Conservation (phyloP, 73 alveolate genomes). For the Paramecium primaurelia region DNA sequence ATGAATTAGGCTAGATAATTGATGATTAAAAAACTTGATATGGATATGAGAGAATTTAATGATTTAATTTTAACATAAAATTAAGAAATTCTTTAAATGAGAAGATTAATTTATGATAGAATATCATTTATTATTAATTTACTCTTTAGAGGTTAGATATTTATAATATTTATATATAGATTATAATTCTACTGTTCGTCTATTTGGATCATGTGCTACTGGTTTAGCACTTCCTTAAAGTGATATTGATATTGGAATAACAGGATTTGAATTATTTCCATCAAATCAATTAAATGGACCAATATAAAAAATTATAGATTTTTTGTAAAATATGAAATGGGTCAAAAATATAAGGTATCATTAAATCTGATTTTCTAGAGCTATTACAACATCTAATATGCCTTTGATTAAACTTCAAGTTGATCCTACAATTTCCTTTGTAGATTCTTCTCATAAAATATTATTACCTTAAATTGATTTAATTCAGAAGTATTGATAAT, state of each 20-base stretch:
- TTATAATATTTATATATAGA: not conserved
- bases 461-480: not conserved
- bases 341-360: slow-evolving; percentile 28
- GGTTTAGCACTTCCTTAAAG: slow-evolving; percentile 55
- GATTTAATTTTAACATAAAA: not conserved
- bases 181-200: not conserved
- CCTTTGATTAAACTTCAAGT: slow-evolving; percentile 19
- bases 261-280: slow-evolving; percentile 58
- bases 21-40: slow-evolving; percentile 39
- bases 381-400: not conserved
- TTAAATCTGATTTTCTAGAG: not conserved
- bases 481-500: not conserved
- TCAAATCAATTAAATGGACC: not conserved
- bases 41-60: slow-evolving; percentile 39
- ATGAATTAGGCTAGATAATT: not conserved
- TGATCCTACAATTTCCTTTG: not conserved
- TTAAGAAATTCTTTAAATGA: not conserved
- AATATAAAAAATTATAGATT: not conserved
- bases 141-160: not conserved
- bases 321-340: slow-evolving; percentile 43
- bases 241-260: slow-evolving; percentile 59
- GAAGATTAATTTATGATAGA: slow-evolving; percentile 24
- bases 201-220: slow-evolving; percentile 64
- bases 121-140: not conserved
- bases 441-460: not conserved